Conservation (phyloP, 2,329 filamentous ascomycete genomes). For the Colletotrichum ledebouriae region DNA sequence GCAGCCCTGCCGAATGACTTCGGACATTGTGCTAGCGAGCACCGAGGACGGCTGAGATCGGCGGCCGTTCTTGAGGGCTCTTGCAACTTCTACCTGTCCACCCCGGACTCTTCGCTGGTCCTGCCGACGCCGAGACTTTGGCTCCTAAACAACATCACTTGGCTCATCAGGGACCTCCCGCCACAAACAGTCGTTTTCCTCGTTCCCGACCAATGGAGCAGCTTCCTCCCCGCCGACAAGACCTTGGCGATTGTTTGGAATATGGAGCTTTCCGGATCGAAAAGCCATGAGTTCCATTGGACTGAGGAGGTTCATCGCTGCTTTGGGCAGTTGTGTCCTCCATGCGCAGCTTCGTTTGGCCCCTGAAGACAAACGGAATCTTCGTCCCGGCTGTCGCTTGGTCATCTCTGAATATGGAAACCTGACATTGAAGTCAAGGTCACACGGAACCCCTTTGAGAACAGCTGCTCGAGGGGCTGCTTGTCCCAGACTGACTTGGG, state of each 20-base stretch:
- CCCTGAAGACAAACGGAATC: background rate
- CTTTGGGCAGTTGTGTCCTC: background rate
- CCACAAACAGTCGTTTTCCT: background rate
- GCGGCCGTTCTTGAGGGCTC: constrained; percentile 15
- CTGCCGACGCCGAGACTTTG: constrained; percentile 31
- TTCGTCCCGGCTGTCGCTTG: constrained; percentile 7
- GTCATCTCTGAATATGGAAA: background rate
- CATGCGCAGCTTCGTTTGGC: background rate
- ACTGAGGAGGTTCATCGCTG: background rate
- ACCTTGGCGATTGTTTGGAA: constrained; percentile 31
- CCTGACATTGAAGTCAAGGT: background rate
- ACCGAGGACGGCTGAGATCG: constrained; percentile 35
- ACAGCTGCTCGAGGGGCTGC: background rate
- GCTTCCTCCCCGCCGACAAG: constrained; percentile 22
- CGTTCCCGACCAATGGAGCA: constrained; percentile 6
- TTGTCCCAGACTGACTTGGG: background rate
- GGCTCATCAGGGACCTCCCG: constrained; percentile 23
- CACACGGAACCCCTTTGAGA: background rate
- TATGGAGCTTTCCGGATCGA: constrained; percentile 13
- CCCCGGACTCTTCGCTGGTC: constrained; percentile 1
- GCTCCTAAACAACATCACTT: constrained; percentile 15
- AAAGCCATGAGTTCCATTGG: background rate
- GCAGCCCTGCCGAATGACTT: constrained; percentile 29
- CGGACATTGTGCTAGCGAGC: constrained; percentile 23
- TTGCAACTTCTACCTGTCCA: background rate